Percentiles rank a stretch among this genome's conserved stretches.
These are phyloP conservation scores for Cladosporium sp. DNA, from an alignment of 2,329 filamentous ascomycete genomes.

Conservation along the genomic window DNA sequence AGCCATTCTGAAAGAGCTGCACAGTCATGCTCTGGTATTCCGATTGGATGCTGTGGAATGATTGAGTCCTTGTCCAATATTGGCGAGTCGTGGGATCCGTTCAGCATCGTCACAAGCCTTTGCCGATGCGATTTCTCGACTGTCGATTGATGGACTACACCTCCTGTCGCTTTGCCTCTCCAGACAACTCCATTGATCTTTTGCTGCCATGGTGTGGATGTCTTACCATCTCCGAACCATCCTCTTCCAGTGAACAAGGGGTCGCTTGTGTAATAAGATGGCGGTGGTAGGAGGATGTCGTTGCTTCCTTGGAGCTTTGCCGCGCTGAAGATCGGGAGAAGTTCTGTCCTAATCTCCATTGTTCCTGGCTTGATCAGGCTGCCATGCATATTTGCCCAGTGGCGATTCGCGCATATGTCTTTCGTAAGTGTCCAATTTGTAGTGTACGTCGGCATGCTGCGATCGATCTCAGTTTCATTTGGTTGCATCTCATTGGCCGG, in stretches of 20 bases:
- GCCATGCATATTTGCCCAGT: conserved; percentile 39
- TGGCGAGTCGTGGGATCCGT: conserved; percentile 47
- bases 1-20: not conserved
- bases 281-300: conserved; percentile 44
- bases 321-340: conserved; percentile 44
- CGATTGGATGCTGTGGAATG: not conserved
- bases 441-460: not conserved
- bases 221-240: conserved; percentile 27
- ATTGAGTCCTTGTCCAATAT: not conserved
- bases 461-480: not conserved
- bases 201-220: conserved; percentile 33
- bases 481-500: not conserved
- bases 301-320: conserved; percentile 45
- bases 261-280: conserved; percentile 41
- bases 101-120: conserved; percentile 67
- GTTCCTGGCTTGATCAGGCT: conserved; percentile 41
- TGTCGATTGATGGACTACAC: conserved; percentile 44
- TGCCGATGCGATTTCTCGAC: conserved; percentile 70
- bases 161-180: conserved; percentile 44
- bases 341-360: conserved; percentile 32
- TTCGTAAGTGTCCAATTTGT: conserved; percentile 19
- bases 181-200: conserved; percentile 38
- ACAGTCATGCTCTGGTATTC: not conserved
- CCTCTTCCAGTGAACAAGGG: conserved; percentile 27
- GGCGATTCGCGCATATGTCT: conserved; percentile 39